These are phyloP conservation scores for Blepharisma stoltei DNA, from an alignment of 73 alveolate species.

Conservation along the genomic window DNA sequence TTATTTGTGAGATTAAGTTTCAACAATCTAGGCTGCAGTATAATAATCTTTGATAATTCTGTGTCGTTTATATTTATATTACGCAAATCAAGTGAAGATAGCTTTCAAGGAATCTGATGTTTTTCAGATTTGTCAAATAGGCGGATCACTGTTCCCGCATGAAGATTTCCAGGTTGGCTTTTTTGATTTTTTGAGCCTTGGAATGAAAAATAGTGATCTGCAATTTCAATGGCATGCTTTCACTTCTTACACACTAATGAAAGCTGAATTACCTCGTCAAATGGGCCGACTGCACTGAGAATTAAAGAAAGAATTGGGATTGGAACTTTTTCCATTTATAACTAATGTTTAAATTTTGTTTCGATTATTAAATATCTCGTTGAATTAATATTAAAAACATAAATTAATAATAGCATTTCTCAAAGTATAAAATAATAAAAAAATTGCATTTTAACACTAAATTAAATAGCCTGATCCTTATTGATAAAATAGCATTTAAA, in stretches of 20 bases:
- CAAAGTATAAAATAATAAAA: no score
- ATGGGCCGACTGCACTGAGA: slow-evolving; percentile 12
- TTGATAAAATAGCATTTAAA: no score
- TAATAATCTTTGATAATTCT: not conserved
- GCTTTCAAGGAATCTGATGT: not conserved
- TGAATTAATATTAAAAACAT: no score
- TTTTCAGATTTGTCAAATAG: not conserved
- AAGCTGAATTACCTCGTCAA: not conserved
- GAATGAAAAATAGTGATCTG: not conserved
- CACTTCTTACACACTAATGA: slow-evolving; percentile 8
- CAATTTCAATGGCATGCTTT: not conserved
- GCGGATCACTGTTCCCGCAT: not conserved
- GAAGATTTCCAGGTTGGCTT: not conserved
- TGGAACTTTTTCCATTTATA: no score
- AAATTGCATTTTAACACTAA: no score
- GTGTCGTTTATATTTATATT: not conserved
- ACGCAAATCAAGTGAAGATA: not conserved
- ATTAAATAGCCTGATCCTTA: no score
- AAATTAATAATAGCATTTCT: no score
- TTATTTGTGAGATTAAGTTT: slow-evolving; percentile 15
- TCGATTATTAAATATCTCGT: no score
- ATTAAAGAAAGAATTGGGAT: not conserved
- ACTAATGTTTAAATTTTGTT: no score
- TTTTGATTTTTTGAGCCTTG: not conserved
- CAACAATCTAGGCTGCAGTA: not conserved